Base-by-base conservation (phyloP, 345 rosid genomes). In the Reutealis trisperma region DNA sequence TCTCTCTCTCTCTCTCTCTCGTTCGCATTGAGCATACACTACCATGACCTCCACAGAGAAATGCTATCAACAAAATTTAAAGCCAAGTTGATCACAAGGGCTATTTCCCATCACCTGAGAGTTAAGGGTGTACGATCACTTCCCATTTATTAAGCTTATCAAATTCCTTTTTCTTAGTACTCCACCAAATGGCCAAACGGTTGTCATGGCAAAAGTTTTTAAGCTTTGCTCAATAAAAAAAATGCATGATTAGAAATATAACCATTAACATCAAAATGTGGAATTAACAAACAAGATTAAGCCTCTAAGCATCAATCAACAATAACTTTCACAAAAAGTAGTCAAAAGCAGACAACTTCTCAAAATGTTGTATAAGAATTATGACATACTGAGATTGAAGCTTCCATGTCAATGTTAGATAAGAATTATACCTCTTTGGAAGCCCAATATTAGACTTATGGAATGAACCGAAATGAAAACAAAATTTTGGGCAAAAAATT, bases 381-480 rank as follows among this genome's bases (percentile, higher is more conserved):
- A 25, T 37, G 25, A 6, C 13, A 27, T 2, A 27, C 11, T 7
- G 19, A 37, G 27, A 5, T 62, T 34, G 19, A 44, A n/a, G 55
- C 55, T 67, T 67, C 63, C 44, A 71, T 37, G 47, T n/a, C 64
- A 37, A 34, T 64, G 63, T 34, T 71, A 71, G 30, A 70, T 27
- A 70, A 54, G 27, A 57, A 52, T 52, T 19, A 52, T 8, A 32
- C 14, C 6, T 52, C 24, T 16, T 9, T 70, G 27, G 44, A 52
- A 52, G 45, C 73, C 42, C 24, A 70, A 63, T 51, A 37, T 42
- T 68, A 37, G 14, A 42, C 2, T 67, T 22, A 24, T 7, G 24
- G 34, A 15, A 37, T 70, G 19, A 7, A 70, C 16, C 10, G 25
- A 18, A 11, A 19, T 21, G 25, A 27, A 51, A 32, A 61, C 12